phyloP scores from a whole-genome alignment of 805 yeast genomes.

The Candida namnaoensis region DNA sequence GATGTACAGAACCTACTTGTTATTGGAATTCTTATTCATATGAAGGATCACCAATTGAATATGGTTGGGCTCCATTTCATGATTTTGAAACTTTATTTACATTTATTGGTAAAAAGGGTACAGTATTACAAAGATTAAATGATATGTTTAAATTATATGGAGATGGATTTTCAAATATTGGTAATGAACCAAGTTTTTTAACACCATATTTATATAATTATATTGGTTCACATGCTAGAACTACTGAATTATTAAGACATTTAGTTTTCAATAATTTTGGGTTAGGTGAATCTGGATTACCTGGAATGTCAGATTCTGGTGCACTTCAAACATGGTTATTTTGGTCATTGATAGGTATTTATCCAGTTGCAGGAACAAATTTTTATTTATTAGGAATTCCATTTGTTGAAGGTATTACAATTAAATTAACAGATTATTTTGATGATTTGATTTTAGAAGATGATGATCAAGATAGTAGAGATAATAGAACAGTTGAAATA shows the following conservation, averaged over 20 bases:
- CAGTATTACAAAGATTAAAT: conserved; percentile 21
- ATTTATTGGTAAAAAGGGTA: conserved; percentile 19
- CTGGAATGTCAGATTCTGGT: conserved; percentile 30
- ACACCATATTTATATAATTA: conserved; percentile 26
- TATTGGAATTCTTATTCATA: conserved; percentile 26
- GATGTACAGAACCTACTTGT: conserved; percentile 20
- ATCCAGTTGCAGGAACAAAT: conserved; percentile 27
- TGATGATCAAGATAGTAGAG: no score
- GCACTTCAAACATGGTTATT: conserved; percentile 30
- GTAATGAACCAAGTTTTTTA: conserved; percentile 28
- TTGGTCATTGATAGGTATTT: conserved; percentile 24
- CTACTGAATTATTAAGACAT: conserved; percentile 22
- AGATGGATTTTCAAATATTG: conserved; percentile 21
- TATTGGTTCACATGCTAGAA: conserved; percentile 20
- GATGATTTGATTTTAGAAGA: no score
- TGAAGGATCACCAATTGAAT: conserved; percentile 25
- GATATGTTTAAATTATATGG: conserved; percentile 26
- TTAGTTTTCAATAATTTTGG: conserved; percentile 19
- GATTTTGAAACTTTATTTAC: conserved; percentile 20
- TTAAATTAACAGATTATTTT: conserved; percentile 11
- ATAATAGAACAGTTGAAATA: conserved; percentile 17
- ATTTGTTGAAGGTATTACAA: conserved; percentile 14
- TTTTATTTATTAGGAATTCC: conserved; percentile 25
- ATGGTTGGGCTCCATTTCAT: conserved; percentile 27
- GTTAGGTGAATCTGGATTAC: conserved; percentile 21